Percentiles rank a stretch among this genome's conserved stretches.
Conservation (phyloP, 2,329 filamentous ascomycete genomes). For the Aspergillus sp. region DNA sequence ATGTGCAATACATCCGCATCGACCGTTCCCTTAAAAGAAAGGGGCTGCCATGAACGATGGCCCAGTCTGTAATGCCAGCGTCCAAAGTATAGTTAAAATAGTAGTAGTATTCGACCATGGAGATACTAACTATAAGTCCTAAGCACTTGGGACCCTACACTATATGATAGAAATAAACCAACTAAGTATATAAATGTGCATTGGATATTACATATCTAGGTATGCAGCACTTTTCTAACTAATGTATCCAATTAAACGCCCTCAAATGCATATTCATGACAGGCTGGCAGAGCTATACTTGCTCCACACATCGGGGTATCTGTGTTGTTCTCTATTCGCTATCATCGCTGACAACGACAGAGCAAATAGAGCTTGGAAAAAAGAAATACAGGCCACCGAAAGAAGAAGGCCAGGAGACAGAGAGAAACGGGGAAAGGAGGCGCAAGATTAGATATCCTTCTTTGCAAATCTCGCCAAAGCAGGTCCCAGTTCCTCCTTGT, state of each 20-base stretch:
- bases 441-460: conserved; percentile 48
- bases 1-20: background rate
- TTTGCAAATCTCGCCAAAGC: conserved; percentile 81
- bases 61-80: background rate
- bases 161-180: background rate
- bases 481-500: conserved; percentile 76
- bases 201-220: background rate
- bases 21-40: background rate
- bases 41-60: background rate
- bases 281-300: conserved; percentile 2
- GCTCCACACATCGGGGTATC: conserved; percentile 12
- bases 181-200: background rate
- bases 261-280: conserved; percentile 15
- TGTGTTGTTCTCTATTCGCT: conserved; percentile 2
- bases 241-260: conserved; percentile 4
- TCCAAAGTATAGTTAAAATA: background rate
- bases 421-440: background rate
- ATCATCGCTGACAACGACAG: background rate
- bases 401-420: background rate
- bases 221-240: conserved; percentile 7
- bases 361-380: background rate
- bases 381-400: background rate
- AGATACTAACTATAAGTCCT: too few species aligned
- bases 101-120: background rate
- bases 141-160: background rate